These are phyloP conservation scores for Dothidotthia symphoricarpi DNA, from an alignment of 2,329 filamentous ascomycete species.

Conservation along the genomic window DNA sequence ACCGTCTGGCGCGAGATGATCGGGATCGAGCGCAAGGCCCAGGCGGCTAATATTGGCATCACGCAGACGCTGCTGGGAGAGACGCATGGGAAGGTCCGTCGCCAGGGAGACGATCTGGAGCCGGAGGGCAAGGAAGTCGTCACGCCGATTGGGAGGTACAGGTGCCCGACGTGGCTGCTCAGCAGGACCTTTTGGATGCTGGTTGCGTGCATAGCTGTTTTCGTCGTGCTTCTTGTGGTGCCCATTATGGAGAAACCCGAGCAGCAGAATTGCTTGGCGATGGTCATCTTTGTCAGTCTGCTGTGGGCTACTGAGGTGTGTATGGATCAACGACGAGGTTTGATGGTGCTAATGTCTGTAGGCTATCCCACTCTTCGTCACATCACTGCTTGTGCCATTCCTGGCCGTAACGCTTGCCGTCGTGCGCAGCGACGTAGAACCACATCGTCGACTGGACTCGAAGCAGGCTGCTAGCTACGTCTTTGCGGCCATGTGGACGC, in stretches of 20 bases:
- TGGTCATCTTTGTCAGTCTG: conserved; percentile 89
- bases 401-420: conserved; percentile 84
- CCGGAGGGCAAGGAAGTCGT: conserved; percentile 64
- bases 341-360: conserved; percentile 39
- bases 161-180: conserved; percentile 77
- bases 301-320: conserved; percentile 91
- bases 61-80: conserved; percentile 74
- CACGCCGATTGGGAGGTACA: conserved; percentile 77
- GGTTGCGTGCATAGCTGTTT: conserved; percentile 67
- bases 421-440: conserved; percentile 71
- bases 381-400: conserved; percentile 89
- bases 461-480: conserved; percentile 80
- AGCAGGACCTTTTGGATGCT: conserved; percentile 79
- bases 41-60: conserved; percentile 86
- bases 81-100: conserved; percentile 64
- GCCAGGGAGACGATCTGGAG: conserved; percentile 82
- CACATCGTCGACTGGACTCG: conserved; percentile 68
- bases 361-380: conserved; percentile 96
- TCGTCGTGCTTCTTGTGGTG: conserved; percentile 69
- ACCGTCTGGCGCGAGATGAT: conserved; percentile 99
- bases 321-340: background rate
- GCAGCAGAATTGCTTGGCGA: conserved; percentile 92
- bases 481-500: conserved; percentile 97
- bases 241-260: conserved; percentile 84
- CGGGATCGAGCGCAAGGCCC: conserved; percentile 90